Conservation (phyloP, 164 flowering plant genomes). For the Vitis riparia region DNA sequence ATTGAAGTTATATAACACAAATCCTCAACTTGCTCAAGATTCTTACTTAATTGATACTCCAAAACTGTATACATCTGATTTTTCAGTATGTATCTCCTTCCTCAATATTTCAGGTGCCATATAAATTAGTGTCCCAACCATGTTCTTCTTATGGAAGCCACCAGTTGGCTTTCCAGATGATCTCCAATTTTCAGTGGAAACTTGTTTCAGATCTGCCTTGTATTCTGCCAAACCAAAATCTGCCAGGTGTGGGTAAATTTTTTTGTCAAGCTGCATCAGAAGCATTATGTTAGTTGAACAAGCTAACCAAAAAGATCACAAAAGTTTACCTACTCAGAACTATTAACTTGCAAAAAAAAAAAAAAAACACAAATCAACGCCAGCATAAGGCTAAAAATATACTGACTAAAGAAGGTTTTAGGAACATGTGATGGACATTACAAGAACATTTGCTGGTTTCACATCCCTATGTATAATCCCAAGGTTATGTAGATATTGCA, state of each 20-base stretch:
- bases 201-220: constrained; percentile 57
- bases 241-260: constrained; percentile 62
- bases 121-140: constrained; percentile 95
- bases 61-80: constrained; percentile 95
- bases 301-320: background rate
- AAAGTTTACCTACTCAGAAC: background rate
- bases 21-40: background rate
- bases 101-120: constrained; percentile 94
- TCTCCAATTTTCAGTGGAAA: constrained; percentile 71
- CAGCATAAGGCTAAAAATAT: background rate
- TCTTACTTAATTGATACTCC: constrained; percentile 83
- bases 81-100: constrained; percentile 80
- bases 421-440: constrained; percentile 38
- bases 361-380: background rate
- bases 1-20: background rate
- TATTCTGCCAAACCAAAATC: constrained; percentile 96
- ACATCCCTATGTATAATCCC: constrained; percentile 96
- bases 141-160: constrained; percentile 90
- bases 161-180: constrained; percentile 98
- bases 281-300: background rate
- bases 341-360: background rate
- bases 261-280: constrained; percentile 69
- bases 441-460: constrained; percentile 95
- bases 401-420: constrained; percentile 6
- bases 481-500: constrained; percentile 78